phyloP scores from a whole-genome alignment of 1,284 basidiomycete genomes.

The Trichosporon faecale region DNA sequence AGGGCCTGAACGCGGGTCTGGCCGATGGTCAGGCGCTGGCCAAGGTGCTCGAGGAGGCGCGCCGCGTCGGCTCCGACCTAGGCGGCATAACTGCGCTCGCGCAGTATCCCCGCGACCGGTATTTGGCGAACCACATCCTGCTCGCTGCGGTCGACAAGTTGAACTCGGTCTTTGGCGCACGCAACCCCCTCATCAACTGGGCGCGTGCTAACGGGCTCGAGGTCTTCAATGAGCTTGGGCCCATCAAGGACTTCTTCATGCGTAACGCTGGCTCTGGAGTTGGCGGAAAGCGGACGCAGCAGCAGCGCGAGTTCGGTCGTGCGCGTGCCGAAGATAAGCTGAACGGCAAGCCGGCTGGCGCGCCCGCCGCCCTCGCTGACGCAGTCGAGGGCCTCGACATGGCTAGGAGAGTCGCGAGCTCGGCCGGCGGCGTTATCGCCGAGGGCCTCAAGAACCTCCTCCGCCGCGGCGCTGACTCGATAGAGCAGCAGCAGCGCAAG shows the following conservation, averaged over 20 bases:
- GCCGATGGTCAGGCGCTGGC: conserved; percentile 74
- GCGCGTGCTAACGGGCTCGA: conserved; percentile 82
- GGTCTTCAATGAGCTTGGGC: conserved; percentile 80
- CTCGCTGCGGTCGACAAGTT: conserved; percentile 82
- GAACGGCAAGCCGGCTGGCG: conserved; percentile 8
- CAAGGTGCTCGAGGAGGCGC: conserved; percentile 60
- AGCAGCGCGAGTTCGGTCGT: conserved; percentile 29
- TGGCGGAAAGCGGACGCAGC: not conserved
- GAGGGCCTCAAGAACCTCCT: conserved; percentile 38
- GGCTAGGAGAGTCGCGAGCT: conserved; percentile 4
- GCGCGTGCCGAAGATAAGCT: conserved; percentile 23
- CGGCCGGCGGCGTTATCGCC: conserved; percentile 30
- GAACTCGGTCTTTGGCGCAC: conserved; percentile 73
- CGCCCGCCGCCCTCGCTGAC: conserved; percentile 19
- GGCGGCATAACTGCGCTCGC: conserved; percentile 75
- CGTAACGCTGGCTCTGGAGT: conserved; percentile 61
- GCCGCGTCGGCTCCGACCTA: conserved; percentile 69
- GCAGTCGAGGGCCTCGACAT: conserved; percentile 16
- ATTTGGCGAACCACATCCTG: conserved; percentile 78
- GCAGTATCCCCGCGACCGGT: conserved; percentile 74
- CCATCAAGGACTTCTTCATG: conserved; percentile 78
- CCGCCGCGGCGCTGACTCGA: conserved; percentile 20
- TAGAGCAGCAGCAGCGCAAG: conserved; percentile 17
- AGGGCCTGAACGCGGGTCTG: conserved; percentile 90
- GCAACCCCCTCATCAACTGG: conserved; percentile 71